Conservation (phyloP, 352 stramenopile species). For the Pythium folliculosum region DNA sequence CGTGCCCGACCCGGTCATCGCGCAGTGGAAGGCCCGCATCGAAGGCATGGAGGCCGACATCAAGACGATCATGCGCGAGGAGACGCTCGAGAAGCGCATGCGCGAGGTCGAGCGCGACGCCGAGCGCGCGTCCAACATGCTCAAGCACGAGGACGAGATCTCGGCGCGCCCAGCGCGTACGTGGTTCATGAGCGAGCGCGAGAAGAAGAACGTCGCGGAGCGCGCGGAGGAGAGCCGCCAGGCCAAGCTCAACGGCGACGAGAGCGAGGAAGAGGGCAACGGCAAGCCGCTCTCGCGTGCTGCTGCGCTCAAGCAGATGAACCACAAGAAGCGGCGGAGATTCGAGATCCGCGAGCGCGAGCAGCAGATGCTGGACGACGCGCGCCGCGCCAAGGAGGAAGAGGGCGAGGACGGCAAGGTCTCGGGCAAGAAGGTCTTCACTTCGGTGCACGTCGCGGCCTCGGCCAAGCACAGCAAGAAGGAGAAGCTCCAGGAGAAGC, state of each 20-base stretch:
- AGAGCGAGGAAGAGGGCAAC: constrained; percentile 34
- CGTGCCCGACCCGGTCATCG: constrained; percentile 86
- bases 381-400: constrained; percentile 34
- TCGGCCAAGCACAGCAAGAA: constrained; percentile 86
- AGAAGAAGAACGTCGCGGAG: constrained; percentile 86
- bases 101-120: constrained; percentile 89
- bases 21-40: constrained; percentile 86
- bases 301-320: constrained; percentile 85
- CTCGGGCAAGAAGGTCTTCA: constrained; percentile 69
- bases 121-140: constrained; percentile 86
- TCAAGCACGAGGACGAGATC: constrained; percentile 93
- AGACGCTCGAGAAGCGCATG: constrained; percentile 90
- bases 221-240: constrained; percentile 68
- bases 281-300: constrained; percentile 49
- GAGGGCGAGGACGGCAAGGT: constrained; percentile 35
- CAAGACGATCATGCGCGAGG: constrained; percentile 83
- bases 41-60: constrained; percentile 82
- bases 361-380: constrained; percentile 75
- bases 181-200: constrained; percentile 92
- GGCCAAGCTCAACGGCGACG: constrained; percentile 41
- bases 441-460: constrained; percentile 73
- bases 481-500: constrained; percentile 49
- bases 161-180: constrained; percentile 79
- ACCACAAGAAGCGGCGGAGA: constrained; percentile 84
- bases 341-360: constrained; percentile 87